A percentile compares a stretch with the other conserved stretches of the same genome.
These are phyloP conservation scores for Oenanthe javanica DNA, from an alignment of 140 eudicot genomes.

Conservation along the genomic window DNA sequence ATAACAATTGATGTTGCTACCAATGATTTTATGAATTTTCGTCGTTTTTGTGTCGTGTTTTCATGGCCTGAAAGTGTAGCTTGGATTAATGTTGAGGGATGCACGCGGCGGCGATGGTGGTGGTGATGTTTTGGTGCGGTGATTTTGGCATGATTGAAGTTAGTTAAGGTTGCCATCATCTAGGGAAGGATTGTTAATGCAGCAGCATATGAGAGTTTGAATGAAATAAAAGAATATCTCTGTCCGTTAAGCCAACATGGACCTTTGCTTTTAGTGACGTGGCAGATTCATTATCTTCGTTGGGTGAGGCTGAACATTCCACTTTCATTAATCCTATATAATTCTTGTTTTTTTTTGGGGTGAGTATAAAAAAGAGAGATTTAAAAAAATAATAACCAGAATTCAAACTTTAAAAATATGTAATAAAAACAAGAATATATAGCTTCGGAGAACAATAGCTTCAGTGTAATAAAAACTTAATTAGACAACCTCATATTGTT, in stretches of 20 bases:
- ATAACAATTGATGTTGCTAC: constrained; percentile 43
- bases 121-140: constrained; percentile 32
- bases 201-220: constrained; percentile 10
- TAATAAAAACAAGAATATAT: not conserved
- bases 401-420: not conserved
- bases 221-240: not conserved
- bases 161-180: constrained; percentile 41
- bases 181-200: not conserved
- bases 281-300: constrained; percentile 43
- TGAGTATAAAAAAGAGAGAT: not conserved
- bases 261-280: constrained; percentile 52
- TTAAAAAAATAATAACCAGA: not conserved
- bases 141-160: constrained; percentile 36
- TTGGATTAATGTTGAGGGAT: constrained; percentile 14
- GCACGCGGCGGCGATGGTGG: constrained; percentile 2
- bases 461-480: not conserved
- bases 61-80: constrained; percentile 43
- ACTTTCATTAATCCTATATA: not conserved
- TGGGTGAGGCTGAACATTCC: not conserved
- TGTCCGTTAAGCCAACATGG: constrained; percentile 36
- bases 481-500: not conserved
- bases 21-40: constrained; percentile 33
- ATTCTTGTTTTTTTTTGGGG: not conserved
- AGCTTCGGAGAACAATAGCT: not conserved
- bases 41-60: constrained; percentile 23